These are phyloP conservation scores for Cystofilobasidium bisporidii DNA, from an alignment of 768 basidiomycete species.

Conservation along the genomic window DNA sequence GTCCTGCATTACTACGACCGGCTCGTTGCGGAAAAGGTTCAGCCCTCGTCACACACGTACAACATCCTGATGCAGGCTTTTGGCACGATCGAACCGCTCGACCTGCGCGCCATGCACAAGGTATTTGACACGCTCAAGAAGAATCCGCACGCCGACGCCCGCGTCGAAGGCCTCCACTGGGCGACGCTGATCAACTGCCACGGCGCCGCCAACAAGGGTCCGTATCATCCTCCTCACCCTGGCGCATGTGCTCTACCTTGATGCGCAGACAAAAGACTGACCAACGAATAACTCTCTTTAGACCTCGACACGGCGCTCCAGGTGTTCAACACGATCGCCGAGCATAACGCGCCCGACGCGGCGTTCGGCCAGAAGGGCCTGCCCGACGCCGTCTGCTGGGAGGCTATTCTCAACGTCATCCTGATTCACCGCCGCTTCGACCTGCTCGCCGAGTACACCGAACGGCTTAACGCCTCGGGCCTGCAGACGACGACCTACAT, in stretches of 20 bases:
- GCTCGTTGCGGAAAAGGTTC: conserved; percentile 53
- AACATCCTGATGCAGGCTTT: conserved; percentile 89
- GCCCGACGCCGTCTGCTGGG: conserved; percentile 77
- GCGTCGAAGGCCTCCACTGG: conserved; percentile 58
- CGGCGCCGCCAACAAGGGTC: conserved; percentile 58
- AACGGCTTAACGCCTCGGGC: conserved; percentile 52
- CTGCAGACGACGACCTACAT: conserved; percentile 93
- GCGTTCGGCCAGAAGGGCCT: conserved; percentile 37
- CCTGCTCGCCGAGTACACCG: conserved; percentile 59
- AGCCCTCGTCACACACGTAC: conserved; percentile 84
- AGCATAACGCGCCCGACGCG: conserved; percentile 45
- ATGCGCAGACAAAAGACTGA: too few relatives aligned
- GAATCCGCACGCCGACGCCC: conserved; percentile 36
- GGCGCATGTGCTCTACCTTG: too few relatives aligned
- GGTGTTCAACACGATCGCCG: conserved; percentile 64
- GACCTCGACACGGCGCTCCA: conserved; percentile 66
- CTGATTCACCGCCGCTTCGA: conserved; percentile 69
- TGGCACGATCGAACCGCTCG: conserved; percentile 72
- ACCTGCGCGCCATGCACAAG: conserved; percentile 59
- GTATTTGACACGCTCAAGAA: conserved; percentile 52
- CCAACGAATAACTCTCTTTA: too few relatives aligned
- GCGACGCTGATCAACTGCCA: conserved; percentile 81
- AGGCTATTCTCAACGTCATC: conserved; percentile 78
- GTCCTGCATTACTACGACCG: conserved; percentile 66
- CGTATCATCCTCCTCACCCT: conserved; percentile 7